Percentiles rank a stretch among this genome's conserved stretches.
Evolutionary conservation across 768 basidiomycete species (phyloP).

Genomic region (Boletus huronensis): DNA sequence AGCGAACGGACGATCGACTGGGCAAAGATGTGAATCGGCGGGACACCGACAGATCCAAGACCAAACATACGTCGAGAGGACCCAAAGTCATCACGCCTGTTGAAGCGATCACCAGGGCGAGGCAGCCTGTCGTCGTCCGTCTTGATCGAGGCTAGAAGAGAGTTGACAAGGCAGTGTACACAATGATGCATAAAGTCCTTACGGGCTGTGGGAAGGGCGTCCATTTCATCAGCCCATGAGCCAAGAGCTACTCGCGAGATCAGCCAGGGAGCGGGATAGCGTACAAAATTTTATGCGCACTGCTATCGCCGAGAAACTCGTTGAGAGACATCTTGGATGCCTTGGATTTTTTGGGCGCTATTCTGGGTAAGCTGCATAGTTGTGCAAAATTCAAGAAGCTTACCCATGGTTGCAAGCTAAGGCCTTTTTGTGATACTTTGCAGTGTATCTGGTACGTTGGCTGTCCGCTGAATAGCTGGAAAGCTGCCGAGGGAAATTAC

Average conservation of each 20-base stretch:
- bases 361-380: slow-evolving; percentile 4
- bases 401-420: slow-evolving; percentile 27
- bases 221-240: slow-evolving; percentile 99
- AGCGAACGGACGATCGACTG: slow-evolving; percentile 54
- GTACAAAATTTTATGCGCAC: slow-evolving; percentile 46
- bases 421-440: slow-evolving; percentile 14
- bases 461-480: slow-evolving; percentile 10
- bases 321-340: slow-evolving; percentile 89
- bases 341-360: slow-evolving; percentile 83
- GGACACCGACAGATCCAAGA: slow-evolving; percentile 2
- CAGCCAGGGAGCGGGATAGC: slow-evolving; percentile 8
- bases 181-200: slow-evolving; percentile 36
- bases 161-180: slow-evolving; percentile 6
- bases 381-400: background rate
- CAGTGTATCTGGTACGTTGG: slow-evolving; percentile 4
- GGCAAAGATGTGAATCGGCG: slow-evolving; percentile 11
- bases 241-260: slow-evolving; percentile 57
- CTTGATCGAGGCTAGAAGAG: slow-evolving; percentile 58
- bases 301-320: slow-evolving; percentile 84
- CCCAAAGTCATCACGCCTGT: slow-evolving; percentile 61
- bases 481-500: slow-evolving; percentile 25
- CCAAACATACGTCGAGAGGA: slow-evolving; percentile 54
- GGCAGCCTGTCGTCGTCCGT: slow-evolving; percentile 57
- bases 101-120: slow-evolving; percentile 52
- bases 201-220: slow-evolving; percentile 90